Evolutionary conservation across 2,329 filamentous ascomycete species (phyloP).

Genomic region (Aspergillus sp.): DNA sequence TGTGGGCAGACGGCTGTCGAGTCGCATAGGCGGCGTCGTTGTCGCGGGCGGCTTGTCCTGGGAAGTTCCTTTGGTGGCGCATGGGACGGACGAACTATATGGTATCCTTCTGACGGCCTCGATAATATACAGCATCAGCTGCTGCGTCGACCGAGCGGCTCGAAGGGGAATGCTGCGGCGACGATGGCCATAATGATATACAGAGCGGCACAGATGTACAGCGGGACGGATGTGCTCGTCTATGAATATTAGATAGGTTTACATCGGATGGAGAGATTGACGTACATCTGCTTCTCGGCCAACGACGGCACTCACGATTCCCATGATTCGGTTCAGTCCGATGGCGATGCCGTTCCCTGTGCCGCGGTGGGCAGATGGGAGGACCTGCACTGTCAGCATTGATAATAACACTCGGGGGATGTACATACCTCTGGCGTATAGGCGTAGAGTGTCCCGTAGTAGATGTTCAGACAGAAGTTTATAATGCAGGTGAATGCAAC

Average conservation of each 20-base stretch:
- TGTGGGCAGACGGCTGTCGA: too few species aligned
- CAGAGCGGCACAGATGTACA: slow-evolving; percentile 37
- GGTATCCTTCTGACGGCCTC: too few species aligned
- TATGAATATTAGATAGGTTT: neutral
- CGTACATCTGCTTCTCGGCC: slow-evolving; percentile 35
- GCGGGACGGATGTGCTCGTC: slow-evolving; percentile 34
- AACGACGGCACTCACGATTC: slow-evolving; percentile 44
- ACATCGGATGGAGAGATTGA: neutral
- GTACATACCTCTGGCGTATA: slow-evolving; percentile 50
- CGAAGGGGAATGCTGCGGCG: slow-evolving; percentile 23
- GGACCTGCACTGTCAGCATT: slow-evolving; percentile 31
- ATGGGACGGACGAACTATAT: too few species aligned
- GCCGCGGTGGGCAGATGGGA: slow-evolving; percentile 53
- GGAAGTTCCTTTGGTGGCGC: too few species aligned
- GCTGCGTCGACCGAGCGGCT: slow-evolving; percentile 10
- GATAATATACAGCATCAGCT: neutral
- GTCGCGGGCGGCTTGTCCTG: too few species aligned
- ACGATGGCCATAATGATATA: slow-evolving; percentile 38
- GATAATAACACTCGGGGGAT: too few species aligned
- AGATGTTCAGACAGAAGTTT: slow-evolving; percentile 55
- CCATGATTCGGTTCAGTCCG: slow-evolving; percentile 42
- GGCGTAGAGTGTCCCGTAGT: slow-evolving; percentile 55
- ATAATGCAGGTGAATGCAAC: slow-evolving; percentile 53
- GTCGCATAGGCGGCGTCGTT: too few species aligned
- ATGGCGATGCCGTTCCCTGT: slow-evolving; percentile 50